phyloP scores from a whole-genome alignment of 1,284 basidiomycete species.

The Sphagnurus paluster region DNA sequence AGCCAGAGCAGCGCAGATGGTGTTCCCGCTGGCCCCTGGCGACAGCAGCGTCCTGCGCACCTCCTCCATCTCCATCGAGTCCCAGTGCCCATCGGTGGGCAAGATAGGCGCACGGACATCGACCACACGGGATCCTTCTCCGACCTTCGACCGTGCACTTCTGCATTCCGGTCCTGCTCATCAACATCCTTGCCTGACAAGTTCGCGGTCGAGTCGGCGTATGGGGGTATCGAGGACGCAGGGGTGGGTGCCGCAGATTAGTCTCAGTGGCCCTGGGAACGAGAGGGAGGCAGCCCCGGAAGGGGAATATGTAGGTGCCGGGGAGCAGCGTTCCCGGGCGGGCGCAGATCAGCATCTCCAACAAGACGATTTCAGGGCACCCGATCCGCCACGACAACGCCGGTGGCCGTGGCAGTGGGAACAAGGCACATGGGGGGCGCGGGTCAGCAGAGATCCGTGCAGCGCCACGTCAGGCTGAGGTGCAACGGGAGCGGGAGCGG shows the following conservation, averaged over 20 bases:
- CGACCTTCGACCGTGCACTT: constrained; percentile 12
- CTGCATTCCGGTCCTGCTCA: constrained; percentile 18
- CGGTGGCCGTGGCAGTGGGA: too few species aligned
- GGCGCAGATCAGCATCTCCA: constrained; percentile 27
- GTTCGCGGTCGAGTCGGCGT: too few species aligned
- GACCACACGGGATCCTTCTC: constrained; percentile 26
- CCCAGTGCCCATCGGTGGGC: constrained; percentile 44
- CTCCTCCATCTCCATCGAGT: constrained; percentile 34
- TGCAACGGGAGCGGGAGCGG: constrained; percentile 70
- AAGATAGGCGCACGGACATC: constrained; percentile 40
- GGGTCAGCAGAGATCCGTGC: constrained; percentile 14
- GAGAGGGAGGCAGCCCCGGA: constrained; percentile 18
- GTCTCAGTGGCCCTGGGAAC: constrained; percentile 10
- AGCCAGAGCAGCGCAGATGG: too few species aligned
- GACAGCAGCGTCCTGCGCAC: too few species aligned
- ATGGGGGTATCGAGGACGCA: background rate
- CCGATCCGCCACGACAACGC: too few species aligned
- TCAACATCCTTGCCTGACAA: constrained; percentile 25
- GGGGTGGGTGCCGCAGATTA: constrained; percentile 17
- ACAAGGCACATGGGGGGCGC: too few species aligned
- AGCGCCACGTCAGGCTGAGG: constrained; percentile 46
- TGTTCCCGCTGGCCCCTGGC: too few species aligned
- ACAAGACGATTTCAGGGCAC: too few species aligned
- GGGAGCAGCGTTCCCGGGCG: constrained; percentile 37
- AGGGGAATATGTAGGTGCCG: constrained; percentile 40